phyloP scores from a whole-genome alignment of 2,329 filamentous ascomycete species.

The Byssoonygena ceratinophila region DNA sequence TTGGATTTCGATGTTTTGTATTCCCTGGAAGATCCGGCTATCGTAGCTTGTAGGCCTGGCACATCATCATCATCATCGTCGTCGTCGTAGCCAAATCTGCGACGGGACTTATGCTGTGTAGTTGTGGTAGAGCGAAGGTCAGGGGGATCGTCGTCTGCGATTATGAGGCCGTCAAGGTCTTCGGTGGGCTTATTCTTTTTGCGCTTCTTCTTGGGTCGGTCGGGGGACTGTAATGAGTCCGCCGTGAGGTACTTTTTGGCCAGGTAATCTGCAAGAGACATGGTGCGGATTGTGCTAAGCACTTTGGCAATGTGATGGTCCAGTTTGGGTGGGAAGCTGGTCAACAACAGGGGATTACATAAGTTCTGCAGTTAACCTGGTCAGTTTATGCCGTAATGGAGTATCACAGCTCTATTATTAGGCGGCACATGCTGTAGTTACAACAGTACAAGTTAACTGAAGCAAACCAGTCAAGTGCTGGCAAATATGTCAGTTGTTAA shows the following conservation, averaged over 20 bases:
- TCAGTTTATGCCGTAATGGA: too few species aligned
- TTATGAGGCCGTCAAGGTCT: constrained; percentile 31
- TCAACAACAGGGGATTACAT: too few species aligned
- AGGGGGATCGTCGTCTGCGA: constrained; percentile 35
- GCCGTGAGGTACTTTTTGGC: constrained; percentile 81
- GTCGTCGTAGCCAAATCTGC: constrained; percentile 12
- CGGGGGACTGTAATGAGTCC: constrained; percentile 34
- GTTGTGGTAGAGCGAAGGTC: constrained; percentile 26
- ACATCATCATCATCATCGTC: constrained; percentile 27
- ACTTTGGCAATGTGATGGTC: too few species aligned
- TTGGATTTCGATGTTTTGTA: constrained; percentile 59
- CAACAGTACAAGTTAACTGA: too few species aligned
- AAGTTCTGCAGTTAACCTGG: too few species aligned
- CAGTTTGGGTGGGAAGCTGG: too few species aligned
- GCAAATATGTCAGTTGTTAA: too few species aligned
- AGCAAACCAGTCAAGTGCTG: too few species aligned
- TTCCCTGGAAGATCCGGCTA: constrained; percentile 20
- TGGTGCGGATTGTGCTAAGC: too few species aligned
- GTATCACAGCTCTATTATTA: too few species aligned
- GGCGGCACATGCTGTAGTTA: too few species aligned
- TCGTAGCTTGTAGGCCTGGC: constrained; percentile 22
- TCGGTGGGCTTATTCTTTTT: constrained; percentile 45
- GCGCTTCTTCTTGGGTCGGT: constrained; percentile 47
- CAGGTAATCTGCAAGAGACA: constrained; percentile 66
- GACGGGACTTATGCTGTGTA: neutral